These are phyloP conservation scores for Nidularia pulvinata DNA, from an alignment of 768 basidiomycete species.

Conservation along the genomic window DNA sequence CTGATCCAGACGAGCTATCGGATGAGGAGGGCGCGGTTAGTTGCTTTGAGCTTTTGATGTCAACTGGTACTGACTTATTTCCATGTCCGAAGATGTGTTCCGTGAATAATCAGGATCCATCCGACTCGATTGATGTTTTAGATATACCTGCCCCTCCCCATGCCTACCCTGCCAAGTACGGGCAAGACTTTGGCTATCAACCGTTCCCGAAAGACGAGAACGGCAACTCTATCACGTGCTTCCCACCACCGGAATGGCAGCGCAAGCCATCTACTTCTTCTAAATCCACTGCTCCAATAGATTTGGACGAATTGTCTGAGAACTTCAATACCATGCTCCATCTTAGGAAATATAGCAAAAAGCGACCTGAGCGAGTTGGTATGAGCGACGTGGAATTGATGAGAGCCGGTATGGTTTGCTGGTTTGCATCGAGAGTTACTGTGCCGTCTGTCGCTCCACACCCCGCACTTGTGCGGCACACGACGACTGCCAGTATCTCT, in stretches of 20 bases:
- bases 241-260: conserved; percentile 27
- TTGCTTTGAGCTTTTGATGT: background rate
- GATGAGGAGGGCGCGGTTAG: too few species aligned
- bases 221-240: conserved; percentile 8
- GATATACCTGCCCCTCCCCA: conserved; percentile 7
- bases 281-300: conserved; percentile 1
- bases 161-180: conserved; percentile 19
- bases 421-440: conserved; percentile 19
- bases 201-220: conserved; percentile 5
- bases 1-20: too few species aligned
- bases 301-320: conserved; percentile 19
- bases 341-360: conserved; percentile 8
- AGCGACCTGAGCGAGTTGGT: background rate
- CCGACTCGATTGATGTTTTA: background rate
- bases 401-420: too few species aligned
- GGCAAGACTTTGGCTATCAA: background rate
- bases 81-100: too few species aligned
- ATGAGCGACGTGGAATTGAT: too few species aligned
- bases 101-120: too few species aligned
- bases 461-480: conserved; percentile 18
- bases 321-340: conserved; percentile 18
- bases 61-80: background rate
- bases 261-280: conserved; percentile 16
- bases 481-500: too few species aligned
- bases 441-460: conserved; percentile 19